A percentile compares a stretch with the other conserved stretches of the same genome.
phyloP scores from a whole-genome alignment of 352 stramenopile genomes.

The Globisporangium barbulae region DNA sequence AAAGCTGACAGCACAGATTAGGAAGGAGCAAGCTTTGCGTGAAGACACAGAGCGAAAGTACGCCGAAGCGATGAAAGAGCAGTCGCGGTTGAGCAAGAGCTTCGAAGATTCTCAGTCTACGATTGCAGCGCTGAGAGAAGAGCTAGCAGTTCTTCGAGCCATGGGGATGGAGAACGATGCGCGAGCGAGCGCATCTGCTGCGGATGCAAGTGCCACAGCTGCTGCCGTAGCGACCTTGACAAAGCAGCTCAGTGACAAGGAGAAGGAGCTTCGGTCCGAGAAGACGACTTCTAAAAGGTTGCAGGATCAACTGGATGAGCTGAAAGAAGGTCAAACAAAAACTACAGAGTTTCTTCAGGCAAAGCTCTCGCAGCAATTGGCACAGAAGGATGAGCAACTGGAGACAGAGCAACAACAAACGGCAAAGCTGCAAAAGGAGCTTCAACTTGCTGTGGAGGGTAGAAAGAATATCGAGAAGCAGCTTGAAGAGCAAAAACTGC shows the following conservation, averaged over 20 bases:
- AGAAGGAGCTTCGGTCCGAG: constrained; percentile 10
- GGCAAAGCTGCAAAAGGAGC: constrained; percentile 26
- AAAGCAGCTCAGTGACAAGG: constrained; percentile 11
- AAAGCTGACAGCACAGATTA: neutral
- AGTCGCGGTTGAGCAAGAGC: constrained; percentile 15
- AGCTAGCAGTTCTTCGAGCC: constrained; percentile 22
- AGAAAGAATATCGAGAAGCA: constrained; percentile 28
- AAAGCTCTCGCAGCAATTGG: constrained; percentile 14
- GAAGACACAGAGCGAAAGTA: constrained; percentile 17
- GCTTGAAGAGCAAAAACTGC: constrained; percentile 21
- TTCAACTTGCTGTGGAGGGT: neutral
- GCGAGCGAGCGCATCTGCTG: constrained; percentile 15
- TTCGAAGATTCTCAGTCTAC: constrained; percentile 29
- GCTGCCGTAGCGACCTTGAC: constrained; percentile 20
- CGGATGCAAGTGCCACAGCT: constrained; percentile 18
- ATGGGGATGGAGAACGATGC: constrained; percentile 20
- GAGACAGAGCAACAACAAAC: constrained; percentile 16
- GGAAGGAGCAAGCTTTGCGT: constrained; percentile 13
- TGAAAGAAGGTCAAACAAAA: neutral
- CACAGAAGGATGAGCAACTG: constrained; percentile 26
- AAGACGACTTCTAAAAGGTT: neutral
- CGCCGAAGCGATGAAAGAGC: neutral
- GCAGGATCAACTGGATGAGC: neutral
- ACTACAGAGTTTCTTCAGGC: constrained; percentile 11
- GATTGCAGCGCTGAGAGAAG: constrained; percentile 30